These are phyloP conservation scores for Aspergillus affinis DNA, from an alignment of 495 filamentous ascomycete genomes.

Conservation along the genomic window DNA sequence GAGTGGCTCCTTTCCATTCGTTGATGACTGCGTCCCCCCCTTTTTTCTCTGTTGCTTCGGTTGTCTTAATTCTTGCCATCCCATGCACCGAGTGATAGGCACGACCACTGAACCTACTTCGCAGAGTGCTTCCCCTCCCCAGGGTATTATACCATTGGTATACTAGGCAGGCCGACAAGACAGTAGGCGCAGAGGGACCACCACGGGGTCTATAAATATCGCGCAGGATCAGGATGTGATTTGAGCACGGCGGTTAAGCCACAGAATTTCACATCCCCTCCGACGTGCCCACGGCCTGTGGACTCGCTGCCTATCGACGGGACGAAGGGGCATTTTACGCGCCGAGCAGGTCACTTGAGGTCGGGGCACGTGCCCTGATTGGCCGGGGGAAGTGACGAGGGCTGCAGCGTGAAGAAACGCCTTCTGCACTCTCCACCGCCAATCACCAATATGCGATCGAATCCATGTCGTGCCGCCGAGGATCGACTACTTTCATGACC, in stretches of 20 bases:
- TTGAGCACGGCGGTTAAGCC: background rate
- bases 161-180: background rate
- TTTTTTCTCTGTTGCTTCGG: background rate
- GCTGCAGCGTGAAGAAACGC: conserved; percentile 30
- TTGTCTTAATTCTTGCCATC: background rate
- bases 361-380: conserved; percentile 16
- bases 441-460: conserved; percentile 13
- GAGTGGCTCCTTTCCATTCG: background rate
- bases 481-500: conserved; percentile 21
- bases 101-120: background rate
- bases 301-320: background rate
- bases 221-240: conserved; percentile 5
- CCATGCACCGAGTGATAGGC: background rate
- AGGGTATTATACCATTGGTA: background rate
- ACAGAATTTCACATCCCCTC: no score
- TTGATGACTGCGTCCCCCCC: background rate
- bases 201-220: background rate
- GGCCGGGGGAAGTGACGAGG: conserved; percentile 20
- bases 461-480: conserved; percentile 19
- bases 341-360: conserved; percentile 23
- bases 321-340: conserved; percentile 15
- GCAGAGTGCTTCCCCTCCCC: background rate
- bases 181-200: background rate
- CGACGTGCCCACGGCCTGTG: no score
- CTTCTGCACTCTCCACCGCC: conserved; percentile 15